Conservation (phyloP, 352 stramenopile genomes). For the Phytophthora ramorum region DNA sequence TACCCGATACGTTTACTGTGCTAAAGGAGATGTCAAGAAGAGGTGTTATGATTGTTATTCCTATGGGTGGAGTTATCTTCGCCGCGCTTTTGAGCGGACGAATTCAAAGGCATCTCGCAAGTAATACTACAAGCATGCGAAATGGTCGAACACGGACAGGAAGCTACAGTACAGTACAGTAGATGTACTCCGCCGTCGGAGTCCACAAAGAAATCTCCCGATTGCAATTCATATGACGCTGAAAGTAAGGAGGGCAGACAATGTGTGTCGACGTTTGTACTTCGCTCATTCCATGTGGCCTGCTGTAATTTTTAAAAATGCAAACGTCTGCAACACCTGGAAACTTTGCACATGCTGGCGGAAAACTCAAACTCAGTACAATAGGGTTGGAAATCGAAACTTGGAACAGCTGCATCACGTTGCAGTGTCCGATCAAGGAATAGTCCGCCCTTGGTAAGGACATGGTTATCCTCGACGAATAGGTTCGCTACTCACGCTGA, state of each 20-base stretch:
- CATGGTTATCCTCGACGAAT: background rate
- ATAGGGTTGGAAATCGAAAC: background rate
- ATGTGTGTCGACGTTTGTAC: background rate
- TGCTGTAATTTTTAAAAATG: background rate
- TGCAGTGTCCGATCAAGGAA: conserved; percentile 6
- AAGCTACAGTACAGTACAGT: background rate
- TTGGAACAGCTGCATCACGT: conserved; percentile 8
- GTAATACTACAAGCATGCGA: conserved; percentile 18
- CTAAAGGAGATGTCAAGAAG: conserved; percentile 9
- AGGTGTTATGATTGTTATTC: conserved; percentile 39
- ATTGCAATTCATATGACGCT: background rate
- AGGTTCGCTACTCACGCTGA: background rate
- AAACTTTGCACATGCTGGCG: background rate
- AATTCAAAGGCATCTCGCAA: conserved; percentile 9
- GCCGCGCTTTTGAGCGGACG: background rate
- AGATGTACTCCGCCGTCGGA: background rate
- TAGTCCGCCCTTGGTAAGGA: too few species aligned
- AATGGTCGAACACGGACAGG: conserved; percentile 13
- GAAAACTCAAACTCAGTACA: background rate
- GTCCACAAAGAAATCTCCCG: too few species aligned
- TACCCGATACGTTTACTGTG: background rate
- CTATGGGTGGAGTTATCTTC: conserved; percentile 27
- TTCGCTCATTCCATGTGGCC: conserved; percentile 23
- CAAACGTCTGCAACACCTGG: conserved; percentile 4
- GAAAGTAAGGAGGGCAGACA: background rate